Percentiles rank a stretch among this genome's conserved stretches.
phyloP scores from a whole-genome alignment of 169 alveolate species.

The Ichthyophthirius multifiliis region DNA sequence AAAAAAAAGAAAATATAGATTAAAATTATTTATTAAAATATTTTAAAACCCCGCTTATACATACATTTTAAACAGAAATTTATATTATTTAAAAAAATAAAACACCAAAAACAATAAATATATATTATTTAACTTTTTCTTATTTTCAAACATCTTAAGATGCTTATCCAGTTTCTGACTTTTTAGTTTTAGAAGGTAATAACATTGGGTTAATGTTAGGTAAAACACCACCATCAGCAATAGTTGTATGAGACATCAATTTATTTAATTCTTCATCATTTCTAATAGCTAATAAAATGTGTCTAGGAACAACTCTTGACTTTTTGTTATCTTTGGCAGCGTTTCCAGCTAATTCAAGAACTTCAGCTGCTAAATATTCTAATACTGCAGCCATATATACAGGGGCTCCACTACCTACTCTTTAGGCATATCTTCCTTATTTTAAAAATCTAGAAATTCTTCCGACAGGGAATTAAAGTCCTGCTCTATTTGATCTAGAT shows the following conservation, averaged over 20 bases:
- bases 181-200: constrained; percentile 88
- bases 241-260: constrained; percentile 96
- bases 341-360: constrained; percentile 98
- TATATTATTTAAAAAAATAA: too few species aligned
- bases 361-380: constrained; percentile 98
- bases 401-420: constrained; percentile 99
- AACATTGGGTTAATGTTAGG: constrained; percentile 97
- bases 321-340: constrained; percentile 98
- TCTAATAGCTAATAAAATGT: constrained; percentile 97
- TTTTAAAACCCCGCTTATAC: too few species aligned
- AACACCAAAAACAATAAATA: too few species aligned
- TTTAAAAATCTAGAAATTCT: constrained; percentile 97
- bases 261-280: constrained; percentile 98
- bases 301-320: constrained; percentile 98
- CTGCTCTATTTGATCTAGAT: constrained; percentile 98
- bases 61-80: too few species aligned
- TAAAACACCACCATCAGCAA: constrained; percentile 98
- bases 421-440: constrained; percentile 97
- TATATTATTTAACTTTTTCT: too few species aligned
- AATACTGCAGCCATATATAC: constrained; percentile 98
- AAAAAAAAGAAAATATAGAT: too few species aligned
- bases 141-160: constrained; percentile 12
- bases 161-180: background rate
- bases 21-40: too few species aligned
- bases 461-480: constrained; percentile 99